Conservation (phyloP, 2,329 filamentous ascomycete genomes). For the Neocatenulostroma microsporum region DNA sequence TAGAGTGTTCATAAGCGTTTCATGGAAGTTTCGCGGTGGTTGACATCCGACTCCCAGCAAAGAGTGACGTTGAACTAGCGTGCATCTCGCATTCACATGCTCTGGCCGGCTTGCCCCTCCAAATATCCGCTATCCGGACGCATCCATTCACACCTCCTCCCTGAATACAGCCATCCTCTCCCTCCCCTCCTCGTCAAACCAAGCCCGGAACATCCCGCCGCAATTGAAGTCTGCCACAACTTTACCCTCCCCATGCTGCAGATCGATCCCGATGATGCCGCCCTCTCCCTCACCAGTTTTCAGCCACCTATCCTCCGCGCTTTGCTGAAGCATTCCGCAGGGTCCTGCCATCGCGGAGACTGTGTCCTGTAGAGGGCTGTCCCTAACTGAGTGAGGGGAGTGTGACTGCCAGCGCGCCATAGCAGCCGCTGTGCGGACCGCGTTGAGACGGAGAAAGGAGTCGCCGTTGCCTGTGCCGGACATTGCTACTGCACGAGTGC, state of each 20-base stretch:
- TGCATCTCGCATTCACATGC: no score
- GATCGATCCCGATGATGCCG: conserved; percentile 76
- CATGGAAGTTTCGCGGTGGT: no score
- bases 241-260: conserved; percentile 41
- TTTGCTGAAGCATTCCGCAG: conserved; percentile 64
- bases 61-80: no score
- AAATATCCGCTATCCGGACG: no score
- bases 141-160: conserved; percentile 34
- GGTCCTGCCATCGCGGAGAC: conserved; percentile 60
- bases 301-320: conserved; percentile 65
- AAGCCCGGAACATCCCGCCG: conserved; percentile 79
- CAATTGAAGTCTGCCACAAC: conserved; percentile 77
- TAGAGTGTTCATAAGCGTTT: no score
- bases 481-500: conserved; percentile 32
- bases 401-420: conserved; percentile 53
- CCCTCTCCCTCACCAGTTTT: conserved; percentile 71
- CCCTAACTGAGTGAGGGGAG: conserved; percentile 20
- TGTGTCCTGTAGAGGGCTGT: conserved; percentile 47
- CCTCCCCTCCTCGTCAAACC: conserved; percentile 56
- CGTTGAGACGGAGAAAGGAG: conserved; percentile 67
- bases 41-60: no score
- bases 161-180: conserved; percentile 53
- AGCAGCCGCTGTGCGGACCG: conserved; percentile 63
- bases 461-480: conserved; percentile 86
- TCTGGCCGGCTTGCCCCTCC: no score